Evolutionary conservation across 352 stramenopile genomes (phyloP), one percentile per base, ranked within the genome.

Genomic region (Phytophthora sansomeana): DNA sequence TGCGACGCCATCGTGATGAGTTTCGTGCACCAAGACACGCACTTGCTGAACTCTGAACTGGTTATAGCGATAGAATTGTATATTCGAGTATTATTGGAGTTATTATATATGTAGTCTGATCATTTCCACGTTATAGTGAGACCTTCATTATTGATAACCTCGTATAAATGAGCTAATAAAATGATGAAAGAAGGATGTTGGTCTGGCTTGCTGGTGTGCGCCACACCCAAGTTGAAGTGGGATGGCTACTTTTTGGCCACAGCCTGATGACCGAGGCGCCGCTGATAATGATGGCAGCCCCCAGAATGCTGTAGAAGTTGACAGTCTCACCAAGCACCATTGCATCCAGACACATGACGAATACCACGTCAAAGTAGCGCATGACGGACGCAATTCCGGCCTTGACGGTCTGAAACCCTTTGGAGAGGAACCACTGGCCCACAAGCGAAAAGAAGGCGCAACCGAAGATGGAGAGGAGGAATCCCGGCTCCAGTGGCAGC

Each of bases 341-440:
- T 11, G 59, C 77, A 53, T 89, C 83, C 48, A 79, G 61, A 8
- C 81, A 56, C 51, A 92, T 78, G 44, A 92, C 81, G 48, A 89
- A 92, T 1, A 92, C 64, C 30, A 92, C 75, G 74, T 92, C 78
- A 42, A 89, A 85, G 57, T 90, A 89, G 28, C 75, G 72, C 80
- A 92, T 88, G 63, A 89, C 80, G 2, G 81, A 90, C 2, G 73
- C 79, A 49, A 92, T 81, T 3, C 79, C 83, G 0, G 79, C 79
- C 36, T 85, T 78, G 39, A 87, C 83, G 5, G 74, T 72, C 69
- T 92, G 79, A 30, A 89, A 80, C 6, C 83, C 81, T 14, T 75
- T 74, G 13, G 83, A 87, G 49, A 90, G 66, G 63, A 85, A 85
- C 42, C 86, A 48, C 56, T 83, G 64, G 0, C 79, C 81, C 28